These are phyloP conservation scores for Aspergillus indologenus DNA, from an alignment of 495 filamentous ascomycete genomes.

Conservation along the genomic window DNA sequence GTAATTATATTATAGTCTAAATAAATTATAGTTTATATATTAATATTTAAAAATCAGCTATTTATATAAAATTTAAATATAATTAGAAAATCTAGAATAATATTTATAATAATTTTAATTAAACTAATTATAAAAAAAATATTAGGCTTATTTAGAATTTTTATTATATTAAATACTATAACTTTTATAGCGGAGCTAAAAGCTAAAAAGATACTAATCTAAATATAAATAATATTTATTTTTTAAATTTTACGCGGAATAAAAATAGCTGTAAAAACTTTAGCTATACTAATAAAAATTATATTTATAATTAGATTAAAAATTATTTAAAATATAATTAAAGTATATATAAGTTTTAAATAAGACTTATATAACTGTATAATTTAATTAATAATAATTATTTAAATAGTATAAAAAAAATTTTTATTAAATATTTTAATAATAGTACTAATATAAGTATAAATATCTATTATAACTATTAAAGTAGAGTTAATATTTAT, in stretches of 20 bases:
- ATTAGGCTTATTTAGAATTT: constrained; percentile 69
- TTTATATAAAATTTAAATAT: constrained; percentile 67
- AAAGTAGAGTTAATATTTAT: constrained; percentile 62
- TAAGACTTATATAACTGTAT: constrained; percentile 51
- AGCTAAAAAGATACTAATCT: constrained; percentile 59
- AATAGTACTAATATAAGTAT: constrained; percentile 62
- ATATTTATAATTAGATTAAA: constrained; percentile 61
- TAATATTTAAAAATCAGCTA: constrained; percentile 50
- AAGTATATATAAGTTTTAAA: constrained; percentile 58
- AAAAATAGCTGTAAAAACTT: constrained; percentile 56
- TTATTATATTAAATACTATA: constrained; percentile 57
- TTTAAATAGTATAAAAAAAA: constrained; percentile 65
- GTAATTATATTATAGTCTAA: too few species aligned
- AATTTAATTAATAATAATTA: constrained; percentile 64
- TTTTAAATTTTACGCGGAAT: constrained; percentile 57
- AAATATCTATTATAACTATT: constrained; percentile 67
- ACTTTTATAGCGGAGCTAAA: constrained; percentile 62
- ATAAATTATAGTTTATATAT: too few species aligned
- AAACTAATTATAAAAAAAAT: constrained; percentile 67
- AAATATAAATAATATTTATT: constrained; percentile 60
- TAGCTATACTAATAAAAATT: constrained; percentile 54
- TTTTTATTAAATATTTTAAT: constrained; percentile 72
- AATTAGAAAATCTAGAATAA: constrained; percentile 66
- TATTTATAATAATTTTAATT: constrained; percentile 62
- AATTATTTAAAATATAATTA: constrained; percentile 56